These are phyloP conservation scores for Torulaspora gathmanii DNA, from an alignment of 805 yeast species.

Conservation along the genomic window DNA sequence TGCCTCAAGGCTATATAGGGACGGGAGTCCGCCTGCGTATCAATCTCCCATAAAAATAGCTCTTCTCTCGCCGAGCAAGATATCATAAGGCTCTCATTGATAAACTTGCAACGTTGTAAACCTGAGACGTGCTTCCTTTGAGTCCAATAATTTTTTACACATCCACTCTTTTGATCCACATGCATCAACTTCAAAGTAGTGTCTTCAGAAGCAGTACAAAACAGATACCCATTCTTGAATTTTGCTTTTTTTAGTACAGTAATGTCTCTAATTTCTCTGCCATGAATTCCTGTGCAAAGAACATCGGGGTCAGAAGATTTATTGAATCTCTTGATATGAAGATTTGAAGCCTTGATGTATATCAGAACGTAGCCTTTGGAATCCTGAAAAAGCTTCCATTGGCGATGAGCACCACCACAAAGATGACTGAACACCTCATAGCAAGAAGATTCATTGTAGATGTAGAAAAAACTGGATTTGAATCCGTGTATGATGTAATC, in stretches of 20 bases:
- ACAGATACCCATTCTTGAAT: constrained; percentile 36
- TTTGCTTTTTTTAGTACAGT: constrained; percentile 43
- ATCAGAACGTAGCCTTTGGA: constrained; percentile 42
- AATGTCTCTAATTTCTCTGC: constrained; percentile 81
- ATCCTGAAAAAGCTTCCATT: constrained; percentile 53
- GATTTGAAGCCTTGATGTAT: constrained; percentile 54
- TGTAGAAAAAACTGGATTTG: constrained; percentile 67
- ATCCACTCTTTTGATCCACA: constrained; percentile 37
- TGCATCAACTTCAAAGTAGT: constrained; percentile 64
- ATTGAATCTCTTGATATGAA: constrained; percentile 39
- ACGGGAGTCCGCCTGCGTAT: constrained; percentile 30
- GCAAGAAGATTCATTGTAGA: constrained; percentile 78
- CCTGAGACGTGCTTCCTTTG: constrained; percentile 86
- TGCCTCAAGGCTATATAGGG: constrained; percentile 50
- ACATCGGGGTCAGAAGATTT: constrained; percentile 29
- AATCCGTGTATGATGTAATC: constrained; percentile 73
- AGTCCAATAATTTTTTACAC: constrained; percentile 49
- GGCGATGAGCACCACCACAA: constrained; percentile 91
- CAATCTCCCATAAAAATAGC: constrained; percentile 69
- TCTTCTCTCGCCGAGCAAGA: constrained; percentile 86
- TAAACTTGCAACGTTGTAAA: constrained; percentile 64
- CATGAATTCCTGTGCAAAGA: constrained; percentile 70
- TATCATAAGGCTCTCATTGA: constrained; percentile 46
- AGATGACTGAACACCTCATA: constrained; percentile 60
- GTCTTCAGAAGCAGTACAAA: constrained; percentile 86